Evolutionary conservation across 1,284 basidiomycete genomes (phyloP), one percentile per base, ranked within the genome.

Genomic region (Rhizopogon hawkerae): DNA sequence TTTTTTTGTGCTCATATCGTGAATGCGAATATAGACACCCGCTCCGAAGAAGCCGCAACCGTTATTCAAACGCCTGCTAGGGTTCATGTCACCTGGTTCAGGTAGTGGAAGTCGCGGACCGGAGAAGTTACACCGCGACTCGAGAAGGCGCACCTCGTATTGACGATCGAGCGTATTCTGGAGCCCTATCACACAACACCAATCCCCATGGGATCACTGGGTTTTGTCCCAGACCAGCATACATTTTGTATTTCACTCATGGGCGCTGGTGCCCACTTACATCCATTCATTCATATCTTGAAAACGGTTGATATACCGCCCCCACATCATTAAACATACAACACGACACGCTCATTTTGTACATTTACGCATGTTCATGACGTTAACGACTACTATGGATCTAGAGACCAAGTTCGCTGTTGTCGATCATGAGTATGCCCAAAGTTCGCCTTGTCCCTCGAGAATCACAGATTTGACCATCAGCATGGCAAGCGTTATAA

Each of bases 11-110:
- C 33, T 33, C 10, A 16, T 48, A 18, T 26, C 35, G 39, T 50
- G 36, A 21, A 36, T 41, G 34, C 38, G 26, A 18, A 63, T 64
- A 61, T 64, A 67, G 8, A 51, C 62, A 0, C 63, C 65, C 5
- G 36, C 63, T 29, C 64, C 65, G 3, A 54, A 54, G 4, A 65
- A 54, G 45, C 62, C 62, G n/a, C 60, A 61, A n/a, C 65, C 62
- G 18, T 26, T 67, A 13, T 47, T 67, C 37, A 67, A 57, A 43
- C 65, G 65, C 16, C 46, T 63, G 6, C 50, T 67, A 36, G 62
- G 63, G 10, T 67, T 64, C 38, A 54, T 58, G 29, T 65, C 61
- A 1, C 62, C 61, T 43, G 58, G 58, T 3, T 38, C 46, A 18
- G 59, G 63, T 29, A 62, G 59, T 24, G 64, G 61, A 38, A 60